These are phyloP conservation scores for Dryadomyces quercus-mongolicae DNA, from an alignment of 2,329 filamentous ascomycete species.

Conservation along the genomic window DNA sequence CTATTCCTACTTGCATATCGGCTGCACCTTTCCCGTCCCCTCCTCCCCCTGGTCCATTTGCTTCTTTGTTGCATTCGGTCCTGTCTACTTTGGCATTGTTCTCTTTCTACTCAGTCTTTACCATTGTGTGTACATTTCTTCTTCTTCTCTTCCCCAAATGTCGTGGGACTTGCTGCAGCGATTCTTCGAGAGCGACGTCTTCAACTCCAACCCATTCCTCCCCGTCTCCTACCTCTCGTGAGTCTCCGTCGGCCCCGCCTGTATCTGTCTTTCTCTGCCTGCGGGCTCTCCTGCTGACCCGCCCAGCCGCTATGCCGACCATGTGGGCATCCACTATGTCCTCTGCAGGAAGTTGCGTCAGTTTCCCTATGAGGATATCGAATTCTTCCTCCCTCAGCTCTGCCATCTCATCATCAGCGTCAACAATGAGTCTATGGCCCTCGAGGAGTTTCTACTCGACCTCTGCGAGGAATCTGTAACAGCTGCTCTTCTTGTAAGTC, in stretches of 20 bases:
- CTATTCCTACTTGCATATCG: background rate
- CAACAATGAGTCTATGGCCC: constrained; percentile 82
- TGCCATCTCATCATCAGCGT: constrained; percentile 81
- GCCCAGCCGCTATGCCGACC: constrained; percentile 68
- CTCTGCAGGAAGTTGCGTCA: constrained; percentile 80
- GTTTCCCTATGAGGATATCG: constrained; percentile 83
- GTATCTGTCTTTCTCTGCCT: background rate
- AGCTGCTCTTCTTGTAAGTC: constrained; percentile 63
- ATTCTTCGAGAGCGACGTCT: constrained; percentile 88
- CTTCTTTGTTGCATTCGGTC: background rate
- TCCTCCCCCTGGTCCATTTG: too few species aligned
- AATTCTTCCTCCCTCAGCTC: constrained; percentile 82
- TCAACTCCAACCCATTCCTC: constrained; percentile 82
- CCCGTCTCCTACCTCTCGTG: constrained; percentile 82
- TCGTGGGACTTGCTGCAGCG: constrained; percentile 82
- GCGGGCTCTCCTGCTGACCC: background rate
- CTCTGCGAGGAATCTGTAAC: constrained; percentile 81
- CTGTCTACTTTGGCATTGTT: background rate
- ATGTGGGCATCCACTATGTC: constrained; percentile 83
- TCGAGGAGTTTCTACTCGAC: constrained; percentile 80
- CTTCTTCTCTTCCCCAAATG: constrained; percentile 27
- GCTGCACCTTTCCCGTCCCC: background rate
- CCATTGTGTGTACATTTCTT: background rate
- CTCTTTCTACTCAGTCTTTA: background rate
- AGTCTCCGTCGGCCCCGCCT: constrained; percentile 14